Percentiles rank a stretch among this genome's conserved stretches.
Conservation (phyloP, 2,329 filamentous ascomycete species). For the Alternaria novae-zelandiae region DNA sequence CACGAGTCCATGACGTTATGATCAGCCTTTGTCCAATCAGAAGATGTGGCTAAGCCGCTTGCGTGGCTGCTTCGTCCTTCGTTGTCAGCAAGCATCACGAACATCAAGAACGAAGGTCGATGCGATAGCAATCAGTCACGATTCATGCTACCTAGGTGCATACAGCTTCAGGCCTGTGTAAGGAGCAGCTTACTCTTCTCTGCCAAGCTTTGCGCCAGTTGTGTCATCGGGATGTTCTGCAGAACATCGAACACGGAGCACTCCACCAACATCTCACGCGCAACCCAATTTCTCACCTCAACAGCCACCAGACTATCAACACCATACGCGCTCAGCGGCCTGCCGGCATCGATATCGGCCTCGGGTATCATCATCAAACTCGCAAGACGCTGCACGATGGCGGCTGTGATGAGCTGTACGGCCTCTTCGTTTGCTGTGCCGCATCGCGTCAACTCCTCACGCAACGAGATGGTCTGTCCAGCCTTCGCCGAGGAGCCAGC, state of each 20-base stretch:
- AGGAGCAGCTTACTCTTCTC: slow-evolving; percentile 14
- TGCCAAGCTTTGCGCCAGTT: slow-evolving; percentile 10
- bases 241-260: slow-evolving; percentile 16
- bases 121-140: neutral
- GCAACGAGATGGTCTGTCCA: neutral
- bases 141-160: neutral
- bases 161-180: neutral
- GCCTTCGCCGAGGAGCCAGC: slow-evolving; percentile 5
- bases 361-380: slow-evolving; percentile 10
- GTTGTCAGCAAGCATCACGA: neutral
- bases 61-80: neutral
- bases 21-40: slow-evolving; percentile 6
- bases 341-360: slow-evolving; percentile 24
- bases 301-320: slow-evolving; percentile 30
- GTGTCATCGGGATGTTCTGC: slow-evolving; percentile 11
- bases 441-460: slow-evolving; percentile 7
- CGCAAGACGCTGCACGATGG: slow-evolving; percentile 10
- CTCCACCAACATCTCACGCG: slow-evolving; percentile 1
- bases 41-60: neutral
- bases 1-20: slow-evolving; percentile 11
- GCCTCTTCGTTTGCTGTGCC: slow-evolving; percentile 6
- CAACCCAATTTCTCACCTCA: slow-evolving; percentile 23
- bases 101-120: neutral
- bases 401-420: slow-evolving; percentile 5
- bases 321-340: slow-evolving; percentile 25